phyloP scores from a whole-genome alignment of 2,329 filamentous ascomycete genomes.

The Talaromyces atroroseus region DNA sequence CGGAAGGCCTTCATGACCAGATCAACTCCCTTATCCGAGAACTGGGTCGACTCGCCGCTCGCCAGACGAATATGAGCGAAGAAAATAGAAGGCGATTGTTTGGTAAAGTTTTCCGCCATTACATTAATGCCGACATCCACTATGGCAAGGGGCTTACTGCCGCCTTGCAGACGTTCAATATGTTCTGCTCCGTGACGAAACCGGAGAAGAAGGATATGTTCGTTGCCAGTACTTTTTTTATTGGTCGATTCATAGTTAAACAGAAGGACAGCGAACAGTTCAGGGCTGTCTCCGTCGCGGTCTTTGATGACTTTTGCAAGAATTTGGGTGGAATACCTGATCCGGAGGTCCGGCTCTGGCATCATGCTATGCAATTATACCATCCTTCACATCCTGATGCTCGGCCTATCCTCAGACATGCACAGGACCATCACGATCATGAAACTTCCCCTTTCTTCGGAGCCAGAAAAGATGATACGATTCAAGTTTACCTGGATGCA shows the following conservation, averaged over 20 bases:
- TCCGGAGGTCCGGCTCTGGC: conserved; percentile 22
- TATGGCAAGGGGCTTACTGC: conserved; percentile 30
- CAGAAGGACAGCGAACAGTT: conserved; percentile 18
- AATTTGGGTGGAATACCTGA: conserved; percentile 21
- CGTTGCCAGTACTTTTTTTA: conserved; percentile 20
- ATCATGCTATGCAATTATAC: conserved; percentile 29
- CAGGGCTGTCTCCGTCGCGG: conserved; percentile 21
- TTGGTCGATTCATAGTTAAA: conserved; percentile 24
- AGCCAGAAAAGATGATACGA: conserved; percentile 23
- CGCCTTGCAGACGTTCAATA: conserved; percentile 27
- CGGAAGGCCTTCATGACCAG: conserved; percentile 30
- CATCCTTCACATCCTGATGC: conserved; percentile 34
- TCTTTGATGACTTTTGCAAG: conserved; percentile 31
- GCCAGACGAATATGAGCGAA: conserved; percentile 21
- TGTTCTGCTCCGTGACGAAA: conserved; percentile 16
- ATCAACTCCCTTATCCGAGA: conserved; percentile 33
- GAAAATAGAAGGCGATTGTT: conserved; percentile 20
- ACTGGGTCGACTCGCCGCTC: conserved; percentile 23
- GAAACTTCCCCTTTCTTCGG: not conserved
- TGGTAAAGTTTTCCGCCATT: conserved; percentile 24
- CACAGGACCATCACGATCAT: conserved; percentile 16
- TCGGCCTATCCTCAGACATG: conserved; percentile 25
- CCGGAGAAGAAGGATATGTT: conserved; percentile 18
- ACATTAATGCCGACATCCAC: conserved; percentile 29
- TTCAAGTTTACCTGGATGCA: conserved; percentile 32